Percentiles rank a stretch among this genome's conserved stretches.
Conservation (phyloP, 768 basidiomycete genomes). For the Cystoderma amianthinum region DNA sequence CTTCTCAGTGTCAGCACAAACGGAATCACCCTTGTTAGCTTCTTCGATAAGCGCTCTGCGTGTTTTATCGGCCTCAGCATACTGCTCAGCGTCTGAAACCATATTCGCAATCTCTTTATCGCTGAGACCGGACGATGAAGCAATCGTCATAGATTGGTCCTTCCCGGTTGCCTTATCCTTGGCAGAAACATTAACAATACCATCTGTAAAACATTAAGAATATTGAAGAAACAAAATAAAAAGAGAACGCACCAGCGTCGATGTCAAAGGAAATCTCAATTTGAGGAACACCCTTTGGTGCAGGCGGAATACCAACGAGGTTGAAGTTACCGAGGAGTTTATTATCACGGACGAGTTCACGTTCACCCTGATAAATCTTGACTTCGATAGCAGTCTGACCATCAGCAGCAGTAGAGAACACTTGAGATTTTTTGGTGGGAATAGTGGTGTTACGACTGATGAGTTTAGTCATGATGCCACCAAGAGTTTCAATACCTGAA, state of each 20-base stretch:
- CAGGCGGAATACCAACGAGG: constrained; percentile 93
- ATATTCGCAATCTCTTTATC: constrained; percentile 98
- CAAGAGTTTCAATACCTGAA: constrained; percentile 86
- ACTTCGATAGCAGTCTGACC: constrained; percentile 99
- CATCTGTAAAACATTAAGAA: constrained; percentile 37
- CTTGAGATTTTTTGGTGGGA: constrained; percentile 99
- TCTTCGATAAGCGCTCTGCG: constrained; percentile 89
- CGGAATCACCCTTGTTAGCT: constrained; percentile 93
- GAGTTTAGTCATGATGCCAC: constrained; percentile 99
- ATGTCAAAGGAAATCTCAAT: constrained; percentile 94
- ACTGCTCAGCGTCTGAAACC: constrained; percentile 92
- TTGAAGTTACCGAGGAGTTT: constrained; percentile 99
- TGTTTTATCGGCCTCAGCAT: constrained; percentile 87
- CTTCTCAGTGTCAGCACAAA: constrained; percentile 94
- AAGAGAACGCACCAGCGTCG: constrained; percentile 64
- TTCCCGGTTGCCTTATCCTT: constrained; percentile 90
- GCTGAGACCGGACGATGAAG: constrained; percentile 92
- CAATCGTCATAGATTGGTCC: constrained; percentile 96
- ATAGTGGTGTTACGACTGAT: constrained; percentile 99
- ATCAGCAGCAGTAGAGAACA: constrained; percentile 97
- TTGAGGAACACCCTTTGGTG: constrained; percentile 77
- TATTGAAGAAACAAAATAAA: not conserved
- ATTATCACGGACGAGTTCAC: constrained; percentile 97
- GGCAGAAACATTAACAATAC: constrained; percentile 96
- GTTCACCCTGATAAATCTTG: constrained; percentile 99